A percentile compares a stretch with the other conserved stretches of the same genome.
Conservation (phyloP, 2,329 filamentous ascomycete genomes). For the Aspergillus tubingensis region DNA sequence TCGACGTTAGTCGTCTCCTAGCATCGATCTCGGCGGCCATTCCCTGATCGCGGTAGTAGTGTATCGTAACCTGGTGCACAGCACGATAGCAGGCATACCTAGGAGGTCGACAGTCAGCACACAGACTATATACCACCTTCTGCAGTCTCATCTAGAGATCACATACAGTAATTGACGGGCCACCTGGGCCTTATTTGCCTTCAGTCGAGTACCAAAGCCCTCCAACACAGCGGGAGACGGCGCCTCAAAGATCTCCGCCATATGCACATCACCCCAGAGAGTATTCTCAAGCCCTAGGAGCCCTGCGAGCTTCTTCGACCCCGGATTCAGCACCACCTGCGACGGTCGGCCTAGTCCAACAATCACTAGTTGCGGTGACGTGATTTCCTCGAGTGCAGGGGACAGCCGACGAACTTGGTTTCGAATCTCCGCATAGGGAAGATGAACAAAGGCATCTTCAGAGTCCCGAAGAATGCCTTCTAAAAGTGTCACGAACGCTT, state of each 20-base stretch:
- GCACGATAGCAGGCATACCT: conserved; percentile 45
- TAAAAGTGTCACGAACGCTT: conserved; percentile 55
- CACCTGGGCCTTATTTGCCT: conserved; percentile 27
- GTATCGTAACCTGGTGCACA: conserved; percentile 38
- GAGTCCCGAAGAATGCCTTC: conserved; percentile 58
- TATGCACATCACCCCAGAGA: conserved; percentile 59
- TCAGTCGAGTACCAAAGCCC: conserved; percentile 34
- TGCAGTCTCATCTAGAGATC: neutral
- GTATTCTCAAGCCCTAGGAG: conserved; percentile 56
- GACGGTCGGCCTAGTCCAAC: conserved; percentile 51
- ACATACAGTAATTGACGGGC: conserved; percentile 41
- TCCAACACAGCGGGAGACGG: conserved; percentile 39
- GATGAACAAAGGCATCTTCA: conserved; percentile 59
- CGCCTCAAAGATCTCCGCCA: conserved; percentile 53
- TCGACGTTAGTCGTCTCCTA: conserved; percentile 37
- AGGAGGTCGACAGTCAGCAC: conserved; percentile 1
- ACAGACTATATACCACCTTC: neutral
- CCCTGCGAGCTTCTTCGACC: conserved; percentile 51
- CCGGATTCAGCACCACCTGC: conserved; percentile 55
- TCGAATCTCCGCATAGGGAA: conserved; percentile 59
- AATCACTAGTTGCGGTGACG: conserved; percentile 54
- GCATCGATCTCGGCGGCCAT: conserved; percentile 40
- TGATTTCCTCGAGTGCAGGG: conserved; percentile 52
- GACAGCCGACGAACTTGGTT: conserved; percentile 50
- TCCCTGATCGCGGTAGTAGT: conserved; percentile 42